Evolutionary conservation across 192 early-diverging fungal species (phyloP), one percentile per base, ranked within the genome.

Genomic region (Physocladia obscura): DNA sequence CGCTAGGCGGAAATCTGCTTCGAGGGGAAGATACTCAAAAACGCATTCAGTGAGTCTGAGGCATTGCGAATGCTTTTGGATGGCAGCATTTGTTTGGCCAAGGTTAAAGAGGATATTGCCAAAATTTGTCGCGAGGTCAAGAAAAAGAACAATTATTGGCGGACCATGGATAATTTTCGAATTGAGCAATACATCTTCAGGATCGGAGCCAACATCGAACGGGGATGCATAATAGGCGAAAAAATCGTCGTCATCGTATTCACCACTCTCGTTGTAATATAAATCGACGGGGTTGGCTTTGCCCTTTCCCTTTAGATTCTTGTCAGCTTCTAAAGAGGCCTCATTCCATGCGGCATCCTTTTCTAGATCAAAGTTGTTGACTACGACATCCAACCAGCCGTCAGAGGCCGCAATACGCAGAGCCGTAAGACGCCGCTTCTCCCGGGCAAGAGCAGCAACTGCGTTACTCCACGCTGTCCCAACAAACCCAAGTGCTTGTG

Each of bases 91-190:
- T 38, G 69, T 80, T 37, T 80, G 35, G 0, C 79, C 81, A 1
- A 79, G 55, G 52, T 71, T 58, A 57, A 70, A 81, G 40, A 76
- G 57, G 13, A 77, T 70, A 57, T 86, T 86, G 0, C 84, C 84
- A 21, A 79, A 63, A 47, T 82, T 86, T 0, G 80, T 83, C n/a
- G 70, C 67, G 5, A 86, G 69, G 61, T 83, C 74, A 47, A 83
- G 40, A 49, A 83, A 76, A 67, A 78, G 81, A 2, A 81, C 74
- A 0, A 83, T 79, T 52, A 86, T 83, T 19, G 84, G 81, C 26
- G 84, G 84, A 4, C 84, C 84, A 44, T 77, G 76, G 24, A 68
- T 37, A 13, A 57, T n/a, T 44, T 68, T 68, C 51, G 29, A 35
- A 11, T 13, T 36, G 11, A 13, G 40, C n/a, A 13, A 8, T n/a